phyloP scores from a whole-genome alignment of 1,284 basidiomycete species.

The Trichosporon inkin region DNA sequence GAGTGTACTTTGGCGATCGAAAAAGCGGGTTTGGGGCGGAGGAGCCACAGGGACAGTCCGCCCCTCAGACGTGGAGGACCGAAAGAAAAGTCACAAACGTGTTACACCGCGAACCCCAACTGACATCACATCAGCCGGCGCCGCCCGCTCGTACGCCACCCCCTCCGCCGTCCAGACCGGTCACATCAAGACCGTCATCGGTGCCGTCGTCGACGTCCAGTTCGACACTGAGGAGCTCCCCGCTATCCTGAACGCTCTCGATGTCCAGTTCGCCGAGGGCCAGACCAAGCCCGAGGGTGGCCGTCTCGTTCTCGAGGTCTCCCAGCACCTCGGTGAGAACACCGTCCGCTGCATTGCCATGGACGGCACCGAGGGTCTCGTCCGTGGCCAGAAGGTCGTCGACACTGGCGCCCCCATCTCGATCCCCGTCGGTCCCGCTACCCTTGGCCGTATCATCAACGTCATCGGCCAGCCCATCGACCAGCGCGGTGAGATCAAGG shows the following conservation, averaged over 20 bases:
- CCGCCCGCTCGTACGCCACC: slow-evolving; percentile 78
- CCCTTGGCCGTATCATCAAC: slow-evolving; percentile 97
- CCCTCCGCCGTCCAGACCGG: slow-evolving; percentile 70
- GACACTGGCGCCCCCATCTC: slow-evolving; percentile 95
- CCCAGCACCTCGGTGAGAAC: slow-evolving; percentile 97
- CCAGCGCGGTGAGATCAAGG: slow-evolving; percentile 97
- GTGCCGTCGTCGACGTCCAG: slow-evolving; percentile 97
- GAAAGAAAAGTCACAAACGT: slow-evolving; percentile 8
- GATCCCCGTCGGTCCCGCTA: slow-evolving; percentile 90
- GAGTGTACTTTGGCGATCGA: background rate
- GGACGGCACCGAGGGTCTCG: slow-evolving; percentile 99
- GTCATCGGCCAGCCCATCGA: slow-evolving; percentile 99
- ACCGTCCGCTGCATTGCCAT: slow-evolving; percentile 95
- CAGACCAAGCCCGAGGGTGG: slow-evolving; percentile 58
- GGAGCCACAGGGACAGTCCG: background rate
- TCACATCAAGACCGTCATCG: slow-evolving; percentile 88
- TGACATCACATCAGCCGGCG: slow-evolving; percentile 24
- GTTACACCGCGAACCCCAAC: background rate
- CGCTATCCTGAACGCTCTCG: slow-evolving; percentile 95
- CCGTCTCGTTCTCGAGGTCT: slow-evolving; percentile 92
- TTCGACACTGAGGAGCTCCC: slow-evolving; percentile 86
- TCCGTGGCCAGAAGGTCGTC: slow-evolving; percentile 93
- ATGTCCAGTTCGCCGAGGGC: slow-evolving; percentile 75
- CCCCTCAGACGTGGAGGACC: background rate
- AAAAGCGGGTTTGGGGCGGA: slow-evolving; percentile 5